Conservation (phyloP, 78 protist species). For the Guillardia theta region DNA sequence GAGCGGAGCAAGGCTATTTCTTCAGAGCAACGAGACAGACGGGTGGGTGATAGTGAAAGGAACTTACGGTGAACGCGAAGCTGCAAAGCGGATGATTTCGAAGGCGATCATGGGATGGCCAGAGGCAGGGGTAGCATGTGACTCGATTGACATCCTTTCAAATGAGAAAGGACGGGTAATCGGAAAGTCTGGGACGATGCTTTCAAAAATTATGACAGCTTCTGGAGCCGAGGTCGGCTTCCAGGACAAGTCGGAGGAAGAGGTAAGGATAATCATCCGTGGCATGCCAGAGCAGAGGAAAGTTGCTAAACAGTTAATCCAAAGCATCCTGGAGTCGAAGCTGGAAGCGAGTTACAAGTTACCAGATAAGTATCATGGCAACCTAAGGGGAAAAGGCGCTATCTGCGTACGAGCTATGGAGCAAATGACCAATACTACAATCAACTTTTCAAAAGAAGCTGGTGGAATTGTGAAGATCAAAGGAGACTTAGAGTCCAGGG, state of each 20-base stretch:
- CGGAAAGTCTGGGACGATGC: background rate
- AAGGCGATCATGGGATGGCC: background rate
- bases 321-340: background rate
- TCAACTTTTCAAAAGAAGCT: too few relatives aligned
- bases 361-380: background rate
- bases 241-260: background rate
- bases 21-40: background rate
- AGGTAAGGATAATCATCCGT: background rate
- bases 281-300: background rate
- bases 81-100: background rate
- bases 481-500: too few relatives aligned
- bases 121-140: background rate
- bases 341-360: background rate
- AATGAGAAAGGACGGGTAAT: background rate
- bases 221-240: background rate
- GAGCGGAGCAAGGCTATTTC: background rate
- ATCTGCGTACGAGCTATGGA: too few relatives aligned
- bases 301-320: background rate
- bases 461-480: too few relatives aligned
- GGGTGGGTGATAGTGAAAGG: background rate
- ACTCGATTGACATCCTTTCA: background rate
- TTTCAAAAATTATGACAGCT: background rate
- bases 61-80: background rate
- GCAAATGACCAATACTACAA: too few relatives aligned
- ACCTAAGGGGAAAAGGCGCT: background rate